Evolutionary conservation across 164 flowering plant genomes (phyloP).

Genomic region (Vitis riparia): DNA sequence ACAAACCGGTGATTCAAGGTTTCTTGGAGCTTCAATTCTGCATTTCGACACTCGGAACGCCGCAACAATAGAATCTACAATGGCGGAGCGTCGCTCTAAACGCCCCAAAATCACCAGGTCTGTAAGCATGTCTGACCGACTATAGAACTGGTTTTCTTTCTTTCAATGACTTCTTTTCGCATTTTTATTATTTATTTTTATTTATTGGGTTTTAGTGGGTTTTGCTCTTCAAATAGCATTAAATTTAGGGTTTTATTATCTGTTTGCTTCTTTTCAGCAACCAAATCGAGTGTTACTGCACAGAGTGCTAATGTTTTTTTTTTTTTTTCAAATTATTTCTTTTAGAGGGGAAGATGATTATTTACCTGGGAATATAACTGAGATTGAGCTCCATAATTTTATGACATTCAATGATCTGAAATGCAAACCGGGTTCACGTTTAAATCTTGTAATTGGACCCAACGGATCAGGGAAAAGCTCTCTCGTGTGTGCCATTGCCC

Average conservation of each 20-base stretch:
- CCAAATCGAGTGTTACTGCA: no score
- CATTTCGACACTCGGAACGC: no score
- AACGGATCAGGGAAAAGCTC: constrained; percentile 98
- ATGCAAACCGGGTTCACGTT: constrained; percentile 79
- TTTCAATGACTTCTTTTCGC: no score
- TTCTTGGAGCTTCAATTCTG: not conserved
- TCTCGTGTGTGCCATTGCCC: constrained; percentile 92
- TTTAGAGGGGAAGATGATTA: constrained; percentile 86
- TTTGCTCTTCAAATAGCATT: no score
- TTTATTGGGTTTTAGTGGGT: no score
- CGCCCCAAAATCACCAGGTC: constrained; percentile 59
- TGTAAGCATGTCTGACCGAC: not conserved
- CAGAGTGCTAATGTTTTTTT: not conserved
- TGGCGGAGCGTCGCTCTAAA: constrained; percentile 47
- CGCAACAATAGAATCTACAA: constrained; percentile 9
- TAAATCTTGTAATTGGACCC: constrained; percentile 91
- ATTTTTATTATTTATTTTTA: not conserved
- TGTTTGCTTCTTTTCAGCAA: not conserved
- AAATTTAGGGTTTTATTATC: not conserved
- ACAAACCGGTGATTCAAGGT: not conserved
- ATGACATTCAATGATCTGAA: constrained; percentile 72
- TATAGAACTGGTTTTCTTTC: not conserved
- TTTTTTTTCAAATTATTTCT: not conserved
- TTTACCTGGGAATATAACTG: constrained; percentile 77
- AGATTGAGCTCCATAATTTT: constrained; percentile 81